phyloP scores from a whole-genome alignment of 306 rosid genomes.

The Myrica gale region DNA sequence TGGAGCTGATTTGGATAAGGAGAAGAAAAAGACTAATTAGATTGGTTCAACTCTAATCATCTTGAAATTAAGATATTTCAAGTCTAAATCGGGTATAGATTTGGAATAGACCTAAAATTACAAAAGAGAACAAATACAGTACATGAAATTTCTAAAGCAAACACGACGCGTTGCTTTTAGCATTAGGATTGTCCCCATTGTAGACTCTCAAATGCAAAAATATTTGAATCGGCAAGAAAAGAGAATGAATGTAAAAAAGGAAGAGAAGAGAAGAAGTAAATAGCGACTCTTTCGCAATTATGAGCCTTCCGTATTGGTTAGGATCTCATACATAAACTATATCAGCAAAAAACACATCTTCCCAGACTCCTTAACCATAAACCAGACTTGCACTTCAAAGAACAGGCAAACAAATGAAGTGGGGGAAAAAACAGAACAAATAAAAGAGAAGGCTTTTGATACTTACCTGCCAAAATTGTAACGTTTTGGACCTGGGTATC shows the following conservation, averaged over 20 bases:
- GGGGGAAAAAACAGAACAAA: slow-evolving; percentile 11
- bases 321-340: slow-evolving; percentile 16
- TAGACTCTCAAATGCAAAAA: background rate
- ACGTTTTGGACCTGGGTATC: slow-evolving; percentile 49
- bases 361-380: background rate
- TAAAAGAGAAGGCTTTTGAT: slow-evolving; percentile 27
- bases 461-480: slow-evolving; percentile 50
- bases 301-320: background rate
- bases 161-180: background rate
- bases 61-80: background rate
- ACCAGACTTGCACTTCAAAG: slow-evolving; percentile 11
- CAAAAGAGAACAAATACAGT: background rate
- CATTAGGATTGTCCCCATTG: no score
- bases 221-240: background rate
- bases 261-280: background rate
- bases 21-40: slow-evolving; percentile 31
- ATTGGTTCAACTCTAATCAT: background rate
- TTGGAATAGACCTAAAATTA: background rate
- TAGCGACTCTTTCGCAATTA: background rate
- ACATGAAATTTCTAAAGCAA: background rate
- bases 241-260: background rate
- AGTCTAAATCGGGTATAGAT: background rate
- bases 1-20: slow-evolving; percentile 38
- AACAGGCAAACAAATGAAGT: slow-evolving; percentile 34
- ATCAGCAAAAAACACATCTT: slow-evolving; percentile 10